phyloP scores from a whole-genome alignment of 164 flowering plant species.

The Piper betle region DNA sequence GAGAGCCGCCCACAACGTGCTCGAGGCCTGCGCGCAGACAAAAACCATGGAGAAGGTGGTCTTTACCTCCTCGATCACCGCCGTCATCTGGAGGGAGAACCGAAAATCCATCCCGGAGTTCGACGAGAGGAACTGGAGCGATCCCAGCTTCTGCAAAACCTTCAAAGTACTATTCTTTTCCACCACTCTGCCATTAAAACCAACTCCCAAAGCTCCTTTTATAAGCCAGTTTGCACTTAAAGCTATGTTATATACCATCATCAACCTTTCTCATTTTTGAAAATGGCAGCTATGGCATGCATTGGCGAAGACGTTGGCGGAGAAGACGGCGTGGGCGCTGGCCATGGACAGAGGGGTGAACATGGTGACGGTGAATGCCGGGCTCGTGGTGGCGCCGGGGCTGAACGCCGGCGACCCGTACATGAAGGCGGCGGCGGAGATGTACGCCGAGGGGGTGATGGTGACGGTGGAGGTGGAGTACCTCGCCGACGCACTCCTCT shows the following conservation, averaged over 20 bases:
- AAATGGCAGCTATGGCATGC: slow-evolving; percentile 55
- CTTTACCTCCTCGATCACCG: slow-evolving; percentile 51
- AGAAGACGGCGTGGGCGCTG: slow-evolving; percentile 70
- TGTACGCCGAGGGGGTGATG: slow-evolving; percentile 60
- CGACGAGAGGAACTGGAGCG: slow-evolving; percentile 65
- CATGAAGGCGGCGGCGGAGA: slow-evolving; percentile 47
- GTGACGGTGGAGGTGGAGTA: slow-evolving; percentile 45
- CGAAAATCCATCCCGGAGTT: slow-evolving; percentile 27
- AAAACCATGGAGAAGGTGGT: slow-evolving; percentile 37
- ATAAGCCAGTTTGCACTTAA: not conserved
- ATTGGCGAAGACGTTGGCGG: slow-evolving; percentile 53
- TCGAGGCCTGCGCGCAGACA: slow-evolving; percentile 67
- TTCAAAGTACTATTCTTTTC: slow-evolving; percentile 25
- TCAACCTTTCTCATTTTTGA: not conserved
- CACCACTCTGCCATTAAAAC: not conserved
- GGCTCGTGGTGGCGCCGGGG: slow-evolving; percentile 40
- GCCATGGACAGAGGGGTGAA: slow-evolving; percentile 66
- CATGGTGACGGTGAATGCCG: slow-evolving; percentile 64
- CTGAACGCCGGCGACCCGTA: slow-evolving; percentile 29
- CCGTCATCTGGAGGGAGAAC: slow-evolving; percentile 57
- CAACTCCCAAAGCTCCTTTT: not conserved
- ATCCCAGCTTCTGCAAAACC: slow-evolving; percentile 42
- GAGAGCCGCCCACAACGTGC: slow-evolving; percentile 58
- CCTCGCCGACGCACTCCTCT: slow-evolving; percentile 47
- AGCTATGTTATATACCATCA: not conserved